Base-by-base conservation (phyloP, 2,329 filamentous ascomycete species). In the Incumbomyces delicatus region DNA sequence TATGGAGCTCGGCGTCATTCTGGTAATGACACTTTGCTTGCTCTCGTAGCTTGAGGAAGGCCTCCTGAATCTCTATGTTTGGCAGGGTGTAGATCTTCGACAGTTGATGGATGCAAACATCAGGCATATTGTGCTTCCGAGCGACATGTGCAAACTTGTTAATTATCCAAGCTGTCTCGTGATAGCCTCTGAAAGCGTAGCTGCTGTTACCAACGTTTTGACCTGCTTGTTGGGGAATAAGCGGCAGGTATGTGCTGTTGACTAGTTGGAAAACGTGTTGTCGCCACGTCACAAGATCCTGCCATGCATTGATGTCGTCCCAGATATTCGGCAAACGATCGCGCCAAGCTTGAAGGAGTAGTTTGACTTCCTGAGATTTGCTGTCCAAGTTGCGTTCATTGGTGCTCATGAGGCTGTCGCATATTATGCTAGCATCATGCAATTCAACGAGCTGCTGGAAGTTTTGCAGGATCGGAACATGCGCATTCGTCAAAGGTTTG, bases 121-220 rank as follows among this genome's bases (percentile, higher is more conserved):
- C 92, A 0, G 89, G 87, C 57, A 99, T 80, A 57, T 86, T 90
- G 65, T 99, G 92, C 71, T 98, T 98, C 48, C 92, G 82, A 40
- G 92, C 92, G 35, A 98, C 92, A 62, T 98, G 92, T 1, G 92
- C 94, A 60, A 98, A 99, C 14, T 92, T 79, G 65, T 99, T 99
- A 67, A 99, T 98, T 57, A 98, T 99, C 92, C 92, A 99, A 2
- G 92, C 92, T 11, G 92, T 98, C 69, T 99, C 92, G 60, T 99
- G 92, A 62, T 95, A 98, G 20, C 92, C 92, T 37, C 92, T 81
- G 63, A 98, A 99, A 0, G 92, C 92, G 64, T 92, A 96, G 0
- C 89, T 95, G 40, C 90, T 90, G 48, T 87, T 88, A 46, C 85
- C 86, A 1, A 88, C 80, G 57, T 87, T 92, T 62, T 85, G 83